Base-by-base conservation (phyloP, 208 protist genomes). In the Trypanosoma scelopori region DNA sequence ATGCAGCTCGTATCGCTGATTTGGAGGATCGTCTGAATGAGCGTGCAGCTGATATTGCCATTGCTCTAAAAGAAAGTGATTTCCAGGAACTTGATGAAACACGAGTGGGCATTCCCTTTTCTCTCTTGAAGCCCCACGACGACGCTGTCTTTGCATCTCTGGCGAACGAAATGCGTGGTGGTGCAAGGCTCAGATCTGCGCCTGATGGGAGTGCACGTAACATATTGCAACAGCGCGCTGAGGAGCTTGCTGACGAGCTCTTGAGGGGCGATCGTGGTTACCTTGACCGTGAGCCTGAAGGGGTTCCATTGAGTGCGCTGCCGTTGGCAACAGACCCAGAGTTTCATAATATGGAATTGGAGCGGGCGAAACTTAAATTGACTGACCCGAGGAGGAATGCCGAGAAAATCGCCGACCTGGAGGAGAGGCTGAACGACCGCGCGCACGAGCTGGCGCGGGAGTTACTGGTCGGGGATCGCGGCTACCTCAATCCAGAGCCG, bases 271-370 rank as follows among this genome's bases (percentile, higher is more conserved):
- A 89, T 60, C 85, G 85, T 53, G 82, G 48, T 30, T 92, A 83
- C 65, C 79, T 95, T n/a, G 70, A 84, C 47, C 68, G 69, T 23
- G 82, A 92, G 28, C 86, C 84, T 25, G 74, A 86, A 35, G 89
- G 89, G 32, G 57, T 95, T 46, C 80, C 81, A 22, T 47, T 92
- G 28, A 55, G 32, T 18, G 50, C 48, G 0, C 75, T 93, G 43
- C 71, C 74, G 16, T 69, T 93, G n/a, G 80, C 91, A 63, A 68
- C 55, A n/a, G 87, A 93, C 52, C 39, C 13, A 45, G 50, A 37
- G 22, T 93, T 93, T 61, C 70, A 84, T 45, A 41, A 67, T 0
- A 70, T 87, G 68, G 83, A 93, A 75, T 77, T 85, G 62, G 69
- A 86, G 65, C 78, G 87, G 1, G 79, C 79, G 11, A 62, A 80